A percentile compares a stretch with the other conserved stretches of the same genome.
Evolutionary conservation across 768 basidiomycete genomes (phyloP).

Genomic region (Lyophyllum shimeji): DNA sequence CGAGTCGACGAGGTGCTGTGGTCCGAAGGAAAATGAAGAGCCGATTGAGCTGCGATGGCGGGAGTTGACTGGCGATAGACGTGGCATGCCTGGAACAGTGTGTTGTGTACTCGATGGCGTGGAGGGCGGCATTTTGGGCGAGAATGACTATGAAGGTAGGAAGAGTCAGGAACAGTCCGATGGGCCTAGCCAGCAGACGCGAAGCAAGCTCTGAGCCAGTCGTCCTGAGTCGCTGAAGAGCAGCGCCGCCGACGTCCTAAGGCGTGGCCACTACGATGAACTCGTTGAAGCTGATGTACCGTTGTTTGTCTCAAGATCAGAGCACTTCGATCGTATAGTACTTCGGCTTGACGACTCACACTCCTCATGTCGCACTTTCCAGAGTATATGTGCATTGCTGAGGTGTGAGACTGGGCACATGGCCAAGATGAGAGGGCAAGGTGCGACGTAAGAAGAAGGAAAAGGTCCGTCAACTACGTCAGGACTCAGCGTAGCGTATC

Average conservation of each 20-base stretch:
- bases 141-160: not conserved
- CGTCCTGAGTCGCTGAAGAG: too few relatives aligned
- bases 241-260: too few relatives aligned
- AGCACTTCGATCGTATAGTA: too few relatives aligned
- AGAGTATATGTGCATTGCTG: not conserved
- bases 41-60: slow-evolving; percentile 70
- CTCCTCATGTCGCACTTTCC: too few relatives aligned
- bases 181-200: not conserved
- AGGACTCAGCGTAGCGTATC: too few relatives aligned
- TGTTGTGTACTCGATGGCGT: slow-evolving; percentile 49
- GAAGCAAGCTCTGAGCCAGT: not conserved
- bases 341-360: too few relatives aligned
- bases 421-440: not conserved
- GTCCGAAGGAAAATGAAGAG: slow-evolving; percentile 83
- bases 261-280: not conserved
- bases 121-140: slow-evolving; percentile 37
- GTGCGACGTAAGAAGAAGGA: too few relatives aligned
- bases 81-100: slow-evolving; percentile 46
- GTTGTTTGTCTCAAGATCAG: not conserved
- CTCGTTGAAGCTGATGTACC: not conserved
- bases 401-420: not conserved
- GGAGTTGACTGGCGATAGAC: slow-evolving; percentile 53
- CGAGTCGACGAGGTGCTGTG: slow-evolving; percentile 72
- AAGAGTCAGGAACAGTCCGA: not conserved
- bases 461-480: not conserved